Evolutionary conservation across 768 basidiomycete genomes (phyloP).

Genomic region (Tricholoma terreum): DNA sequence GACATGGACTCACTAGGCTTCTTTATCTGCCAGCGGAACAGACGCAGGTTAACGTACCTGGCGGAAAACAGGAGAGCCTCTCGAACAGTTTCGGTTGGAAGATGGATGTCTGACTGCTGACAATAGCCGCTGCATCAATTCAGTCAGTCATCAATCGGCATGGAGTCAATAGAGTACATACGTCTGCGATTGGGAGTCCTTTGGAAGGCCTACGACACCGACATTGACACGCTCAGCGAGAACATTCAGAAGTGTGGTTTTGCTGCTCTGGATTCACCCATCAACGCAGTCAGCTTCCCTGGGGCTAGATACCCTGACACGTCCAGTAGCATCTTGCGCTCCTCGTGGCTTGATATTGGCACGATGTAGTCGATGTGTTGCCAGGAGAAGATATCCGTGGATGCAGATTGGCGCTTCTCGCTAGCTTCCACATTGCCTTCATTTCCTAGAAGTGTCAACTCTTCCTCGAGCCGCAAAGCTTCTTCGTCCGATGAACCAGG

Average conservation of each 20-base stretch:
- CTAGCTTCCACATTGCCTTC: neutral
- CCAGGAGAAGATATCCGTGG: constrained; percentile 76
- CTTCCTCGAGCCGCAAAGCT: too few species aligned
- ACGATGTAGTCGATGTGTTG: constrained; percentile 67
- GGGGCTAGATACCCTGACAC: constrained; percentile 80
- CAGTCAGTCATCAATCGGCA: neutral
- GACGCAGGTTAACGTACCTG: constrained; percentile 67
- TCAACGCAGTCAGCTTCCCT: too few species aligned
- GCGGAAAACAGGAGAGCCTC: constrained; percentile 83
- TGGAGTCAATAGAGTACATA: constrained; percentile 11
- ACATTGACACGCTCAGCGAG: too few species aligned
- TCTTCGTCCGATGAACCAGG: too few species aligned
- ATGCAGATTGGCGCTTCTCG: constrained; percentile 12
- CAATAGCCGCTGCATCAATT: constrained; percentile 61
- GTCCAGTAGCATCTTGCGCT: constrained; percentile 57
- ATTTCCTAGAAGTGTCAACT: too few species aligned
- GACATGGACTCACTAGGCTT: too few species aligned
- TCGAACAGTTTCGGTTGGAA: constrained; percentile 72
- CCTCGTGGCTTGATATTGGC: constrained; percentile 39
- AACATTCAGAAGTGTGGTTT: constrained; percentile 60
- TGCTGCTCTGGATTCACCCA: constrained; percentile 46
- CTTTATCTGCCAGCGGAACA: constrained; percentile 67
- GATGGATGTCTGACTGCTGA: constrained; percentile 83
- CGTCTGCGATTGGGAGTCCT: constrained; percentile 64
- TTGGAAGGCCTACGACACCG: constrained; percentile 48